Evolutionary conservation across 805 yeast species (phyloP).

Genomic region (Candida montana): DNA sequence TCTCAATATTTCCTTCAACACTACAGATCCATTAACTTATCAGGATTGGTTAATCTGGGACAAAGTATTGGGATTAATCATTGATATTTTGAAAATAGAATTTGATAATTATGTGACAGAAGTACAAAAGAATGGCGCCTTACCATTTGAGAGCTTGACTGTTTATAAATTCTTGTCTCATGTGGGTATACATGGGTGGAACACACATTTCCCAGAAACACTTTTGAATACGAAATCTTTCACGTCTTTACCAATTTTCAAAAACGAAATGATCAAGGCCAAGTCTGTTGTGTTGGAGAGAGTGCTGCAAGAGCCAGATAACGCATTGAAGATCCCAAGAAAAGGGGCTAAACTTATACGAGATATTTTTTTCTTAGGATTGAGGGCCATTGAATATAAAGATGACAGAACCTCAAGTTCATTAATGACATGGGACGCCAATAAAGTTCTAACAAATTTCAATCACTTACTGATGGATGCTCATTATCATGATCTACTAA

Average conservation of each 20-base stretch:
- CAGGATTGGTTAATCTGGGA: conserved; percentile 21
- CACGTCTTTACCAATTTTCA: conserved; percentile 9
- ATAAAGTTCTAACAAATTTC: neutral
- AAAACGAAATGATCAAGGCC: conserved; percentile 15
- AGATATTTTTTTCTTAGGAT: conserved; percentile 5
- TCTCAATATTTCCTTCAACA: conserved; percentile 22
- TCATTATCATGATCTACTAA: conserved; percentile 12
- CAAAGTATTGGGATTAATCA: conserved; percentile 13
- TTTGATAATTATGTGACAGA: conserved; percentile 1
- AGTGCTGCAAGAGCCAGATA: neutral
- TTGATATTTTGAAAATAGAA: conserved; percentile 17
- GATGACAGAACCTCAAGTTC: neutral
- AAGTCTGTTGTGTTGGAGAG: conserved; percentile 8
- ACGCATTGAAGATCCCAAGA: conserved; percentile 2
- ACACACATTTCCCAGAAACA: conserved; percentile 10
- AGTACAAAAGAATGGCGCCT: neutral
- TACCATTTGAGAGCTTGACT: conserved; percentile 3
- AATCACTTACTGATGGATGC: conserved; percentile 4
- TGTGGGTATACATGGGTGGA: conserved; percentile 13
- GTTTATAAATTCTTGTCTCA: conserved; percentile 10
- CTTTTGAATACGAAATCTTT: conserved; percentile 7
- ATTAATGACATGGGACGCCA: neutral
- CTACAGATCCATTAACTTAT: conserved; percentile 6
- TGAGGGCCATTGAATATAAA: conserved; percentile 1
- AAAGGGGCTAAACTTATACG: conserved; percentile 9